Evolutionary conservation across 73 alveolate genomes (phyloP).

Genomic region (Blepharisma japonicum): DNA sequence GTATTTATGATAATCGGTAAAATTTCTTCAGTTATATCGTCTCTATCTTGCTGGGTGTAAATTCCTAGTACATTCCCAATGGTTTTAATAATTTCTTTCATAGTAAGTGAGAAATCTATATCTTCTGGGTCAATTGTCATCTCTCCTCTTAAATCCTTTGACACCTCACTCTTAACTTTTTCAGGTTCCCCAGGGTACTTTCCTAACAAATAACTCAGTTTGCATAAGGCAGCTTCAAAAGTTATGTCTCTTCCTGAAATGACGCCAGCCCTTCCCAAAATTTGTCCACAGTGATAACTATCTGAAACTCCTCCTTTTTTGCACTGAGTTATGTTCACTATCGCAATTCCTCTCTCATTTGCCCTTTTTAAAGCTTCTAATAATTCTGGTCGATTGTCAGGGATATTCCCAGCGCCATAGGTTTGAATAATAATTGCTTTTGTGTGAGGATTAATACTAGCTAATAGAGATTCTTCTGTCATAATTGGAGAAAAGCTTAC

Average conservation of each 20-base stretch:
- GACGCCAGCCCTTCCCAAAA: slow-evolving; percentile 55
- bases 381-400: slow-evolving; percentile 50
- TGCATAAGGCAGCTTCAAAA: slow-evolving; percentile 63
- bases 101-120: slow-evolving; percentile 13
- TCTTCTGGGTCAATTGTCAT: slow-evolving; percentile 46
- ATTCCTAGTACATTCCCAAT: slow-evolving; percentile 25
- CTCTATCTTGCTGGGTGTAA: slow-evolving; percentile 13
- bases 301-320: slow-evolving; percentile 61
- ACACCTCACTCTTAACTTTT: slow-evolving; percentile 39
- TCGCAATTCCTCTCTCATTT: slow-evolving; percentile 51
- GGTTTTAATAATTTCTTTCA: slow-evolving; percentile 32
- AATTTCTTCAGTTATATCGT: slow-evolving; percentile 27
- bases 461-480: slow-evolving; percentile 36
- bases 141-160: slow-evolving; percentile 69
- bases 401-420: slow-evolving; percentile 89
- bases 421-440: slow-evolving; percentile 67
- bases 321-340: slow-evolving; percentile 73
- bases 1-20: slow-evolving; percentile 37
- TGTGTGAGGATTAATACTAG: slow-evolving; percentile 31
- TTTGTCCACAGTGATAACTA: slow-evolving; percentile 64
- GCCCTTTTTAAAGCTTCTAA: slow-evolving; percentile 54
- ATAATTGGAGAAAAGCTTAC: slow-evolving; percentile 68
- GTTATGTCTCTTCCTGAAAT: slow-evolving; percentile 81
- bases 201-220: slow-evolving; percentile 66
- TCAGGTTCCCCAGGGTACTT: slow-evolving; percentile 44